A percentile compares a stretch with the other conserved stretches of the same genome.
Conservation (phyloP, 139 green algal species). For the Trebouxia sp. region DNA sequence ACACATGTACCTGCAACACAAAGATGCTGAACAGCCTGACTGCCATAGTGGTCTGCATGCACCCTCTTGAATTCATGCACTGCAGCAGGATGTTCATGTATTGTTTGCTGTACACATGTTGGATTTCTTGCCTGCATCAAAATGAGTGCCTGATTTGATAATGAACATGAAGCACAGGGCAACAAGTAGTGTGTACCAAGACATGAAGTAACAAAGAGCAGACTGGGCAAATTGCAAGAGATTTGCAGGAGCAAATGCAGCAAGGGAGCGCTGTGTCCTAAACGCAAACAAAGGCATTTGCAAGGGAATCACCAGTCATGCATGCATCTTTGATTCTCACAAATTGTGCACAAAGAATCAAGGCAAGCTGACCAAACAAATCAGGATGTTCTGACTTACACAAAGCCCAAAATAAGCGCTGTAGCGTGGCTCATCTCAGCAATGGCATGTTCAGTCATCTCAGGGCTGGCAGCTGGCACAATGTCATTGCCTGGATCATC, state of each 20-base stretch:
- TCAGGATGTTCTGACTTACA: slow-evolving; percentile 40
- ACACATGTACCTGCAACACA: slow-evolving; percentile 59
- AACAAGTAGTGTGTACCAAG: too few relatives aligned
- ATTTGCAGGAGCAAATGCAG: too few relatives aligned
- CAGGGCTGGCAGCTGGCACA: background rate
- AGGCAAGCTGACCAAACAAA: background rate
- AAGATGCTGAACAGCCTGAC: too few relatives aligned
- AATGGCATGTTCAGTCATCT: slow-evolving; percentile 40
- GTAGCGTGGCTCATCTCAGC: slow-evolving; percentile 59
- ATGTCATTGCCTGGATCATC: background rate
- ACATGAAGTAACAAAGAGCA: too few relatives aligned
- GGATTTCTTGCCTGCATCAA: too few relatives aligned
- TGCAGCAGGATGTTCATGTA: too few relatives aligned
- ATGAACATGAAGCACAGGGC: too few relatives aligned
- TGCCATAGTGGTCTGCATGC: too few relatives aligned
- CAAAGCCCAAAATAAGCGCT: slow-evolving; percentile 60
- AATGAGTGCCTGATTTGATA: too few relatives aligned
- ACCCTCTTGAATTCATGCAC: too few relatives aligned
- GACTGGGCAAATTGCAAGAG: background rate
- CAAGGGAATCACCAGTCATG: background rate
- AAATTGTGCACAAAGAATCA: background rate
- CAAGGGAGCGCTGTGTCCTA: background rate
- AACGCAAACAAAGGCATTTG: background rate
- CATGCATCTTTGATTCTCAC: background rate
- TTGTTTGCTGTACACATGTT: too few relatives aligned